phyloP scores from a whole-genome alignment of 352 stramenopile genomes.

The Pythium folliculosum region DNA sequence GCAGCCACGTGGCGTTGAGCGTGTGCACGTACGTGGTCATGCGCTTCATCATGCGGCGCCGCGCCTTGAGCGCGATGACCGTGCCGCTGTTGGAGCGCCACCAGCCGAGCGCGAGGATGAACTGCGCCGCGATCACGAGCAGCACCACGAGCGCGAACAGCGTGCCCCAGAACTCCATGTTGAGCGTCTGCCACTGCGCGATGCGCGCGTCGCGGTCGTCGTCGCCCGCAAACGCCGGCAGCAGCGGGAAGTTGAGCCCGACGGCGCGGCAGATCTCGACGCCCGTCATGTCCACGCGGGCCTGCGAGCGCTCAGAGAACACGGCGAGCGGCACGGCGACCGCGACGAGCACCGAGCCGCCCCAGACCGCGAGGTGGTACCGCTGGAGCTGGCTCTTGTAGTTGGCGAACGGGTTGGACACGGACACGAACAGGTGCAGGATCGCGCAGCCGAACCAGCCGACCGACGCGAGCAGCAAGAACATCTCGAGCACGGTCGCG shows the following conservation, averaged over 20 bases:
- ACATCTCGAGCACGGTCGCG: conserved; percentile 51
- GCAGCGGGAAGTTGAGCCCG: conserved; percentile 45
- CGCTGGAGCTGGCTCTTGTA: conserved; percentile 62
- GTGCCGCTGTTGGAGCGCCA: conserved; percentile 80
- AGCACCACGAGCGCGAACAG: conserved; percentile 59
- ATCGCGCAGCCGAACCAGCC: conserved; percentile 74
- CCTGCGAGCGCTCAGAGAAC: conserved; percentile 40
- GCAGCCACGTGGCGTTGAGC: conserved; percentile 65
- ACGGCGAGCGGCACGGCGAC: conserved; percentile 44
- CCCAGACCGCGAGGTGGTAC: conserved; percentile 63
- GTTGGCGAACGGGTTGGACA: conserved; percentile 76
- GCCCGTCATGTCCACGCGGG: conserved; percentile 41
- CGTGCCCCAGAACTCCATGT: conserved; percentile 61
- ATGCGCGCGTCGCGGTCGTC: conserved; percentile 38
- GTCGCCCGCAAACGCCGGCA: conserved; percentile 30
- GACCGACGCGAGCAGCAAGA: conserved; percentile 57
- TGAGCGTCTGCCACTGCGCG: conserved; percentile 58
- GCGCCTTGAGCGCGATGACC: conserved; percentile 67
- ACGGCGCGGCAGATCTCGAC: conserved; percentile 57
- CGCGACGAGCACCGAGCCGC: conserved; percentile 42
- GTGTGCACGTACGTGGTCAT: conserved; percentile 76
- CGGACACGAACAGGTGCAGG: conserved; percentile 69
- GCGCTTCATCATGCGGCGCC: conserved; percentile 72
- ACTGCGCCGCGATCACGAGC: conserved; percentile 56
- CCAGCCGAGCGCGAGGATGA: conserved; percentile 67